A percentile compares a stretch with the other conserved stretches of the same genome.
These are phyloP conservation scores for Lactarius trivialis DNA, from an alignment of 768 basidiomycete genomes.

Conservation along the genomic window DNA sequence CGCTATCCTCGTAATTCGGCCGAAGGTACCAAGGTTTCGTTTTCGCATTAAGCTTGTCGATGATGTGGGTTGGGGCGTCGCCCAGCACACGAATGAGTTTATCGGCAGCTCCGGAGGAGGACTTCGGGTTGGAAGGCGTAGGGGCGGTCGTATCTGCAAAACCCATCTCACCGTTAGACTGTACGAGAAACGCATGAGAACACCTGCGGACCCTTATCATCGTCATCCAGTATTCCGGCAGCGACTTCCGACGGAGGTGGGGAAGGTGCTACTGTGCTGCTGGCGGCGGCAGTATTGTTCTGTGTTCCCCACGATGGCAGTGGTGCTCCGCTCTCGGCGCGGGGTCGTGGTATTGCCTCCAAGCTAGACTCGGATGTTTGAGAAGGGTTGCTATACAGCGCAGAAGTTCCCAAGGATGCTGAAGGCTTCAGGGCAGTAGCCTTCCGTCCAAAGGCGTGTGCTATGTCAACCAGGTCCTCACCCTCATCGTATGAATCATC, in stretches of 20 bases:
- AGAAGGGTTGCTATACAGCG: conserved; percentile 26
- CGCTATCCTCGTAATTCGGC: conserved; percentile 68
- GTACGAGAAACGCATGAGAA: not conserved
- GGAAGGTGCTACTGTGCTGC: not conserved
- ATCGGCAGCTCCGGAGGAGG: conserved; percentile 30
- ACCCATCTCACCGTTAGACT: not conserved
- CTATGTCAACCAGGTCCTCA: conserved; percentile 55
- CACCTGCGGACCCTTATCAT: conserved; percentile 18
- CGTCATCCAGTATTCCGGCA: conserved; percentile 22
- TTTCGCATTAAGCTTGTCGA: conserved; percentile 37
- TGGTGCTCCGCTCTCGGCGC: conserved; percentile 9
- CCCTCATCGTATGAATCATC: conserved; percentile 34
- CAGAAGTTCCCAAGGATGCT: conserved; percentile 8
- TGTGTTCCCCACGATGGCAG: conserved; percentile 20
- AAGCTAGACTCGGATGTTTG: conserved; percentile 29
- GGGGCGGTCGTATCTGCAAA: not conserved
- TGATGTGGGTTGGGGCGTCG: conserved; percentile 38
- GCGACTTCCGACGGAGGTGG: conserved; percentile 18
- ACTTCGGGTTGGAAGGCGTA: conserved; percentile 22
- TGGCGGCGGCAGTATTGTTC: not conserved
- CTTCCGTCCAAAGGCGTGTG: conserved; percentile 39
- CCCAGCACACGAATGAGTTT: conserved; percentile 72
- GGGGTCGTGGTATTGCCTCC: conserved; percentile 18
- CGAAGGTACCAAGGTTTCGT: conserved; percentile 78
- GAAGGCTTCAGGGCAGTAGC: conserved; percentile 23